phyloP scores from a whole-genome alignment of 176 grass and related monocot species.

The Panicum miliaceum region DNA sequence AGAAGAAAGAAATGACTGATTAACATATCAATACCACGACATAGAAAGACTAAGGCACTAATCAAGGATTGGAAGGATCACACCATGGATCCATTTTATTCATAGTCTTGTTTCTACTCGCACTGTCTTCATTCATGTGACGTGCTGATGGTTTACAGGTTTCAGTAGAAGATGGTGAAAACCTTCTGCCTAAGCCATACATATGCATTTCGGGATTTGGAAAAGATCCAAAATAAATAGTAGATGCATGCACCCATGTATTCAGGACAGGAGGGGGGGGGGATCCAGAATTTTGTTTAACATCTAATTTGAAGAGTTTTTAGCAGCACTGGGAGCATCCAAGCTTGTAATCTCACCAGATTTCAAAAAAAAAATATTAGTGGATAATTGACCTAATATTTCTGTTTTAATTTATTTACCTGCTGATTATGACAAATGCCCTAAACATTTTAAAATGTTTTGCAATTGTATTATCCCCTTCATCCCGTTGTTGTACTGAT shows the following conservation, averaged over 20 bases:
- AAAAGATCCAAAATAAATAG: neutral
- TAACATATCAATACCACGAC: neutral
- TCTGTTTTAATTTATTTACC: slow-evolving; percentile 33
- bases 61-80: neutral
- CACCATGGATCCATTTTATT: neutral
- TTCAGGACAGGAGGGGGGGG: neutral
- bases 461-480: slow-evolving; percentile 17
- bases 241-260: neutral
- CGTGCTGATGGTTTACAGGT: neutral
- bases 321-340: no score
- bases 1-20: neutral
- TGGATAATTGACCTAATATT: slow-evolving; percentile 2
- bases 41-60: neutral
- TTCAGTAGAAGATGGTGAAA: neutral
- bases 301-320: neutral
- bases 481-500: neutral
- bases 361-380: neutral
- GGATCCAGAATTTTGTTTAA: neutral
- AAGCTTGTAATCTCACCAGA: neutral
- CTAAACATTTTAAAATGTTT: slow-evolving; percentile 37
- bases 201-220: neutral
- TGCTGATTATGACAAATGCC: slow-evolving; percentile 16
- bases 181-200: neutral
- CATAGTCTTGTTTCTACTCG: neutral
- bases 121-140: neutral